phyloP scores from a whole-genome alignment of 164 flowering plant genomes.

The Sedum album region DNA sequence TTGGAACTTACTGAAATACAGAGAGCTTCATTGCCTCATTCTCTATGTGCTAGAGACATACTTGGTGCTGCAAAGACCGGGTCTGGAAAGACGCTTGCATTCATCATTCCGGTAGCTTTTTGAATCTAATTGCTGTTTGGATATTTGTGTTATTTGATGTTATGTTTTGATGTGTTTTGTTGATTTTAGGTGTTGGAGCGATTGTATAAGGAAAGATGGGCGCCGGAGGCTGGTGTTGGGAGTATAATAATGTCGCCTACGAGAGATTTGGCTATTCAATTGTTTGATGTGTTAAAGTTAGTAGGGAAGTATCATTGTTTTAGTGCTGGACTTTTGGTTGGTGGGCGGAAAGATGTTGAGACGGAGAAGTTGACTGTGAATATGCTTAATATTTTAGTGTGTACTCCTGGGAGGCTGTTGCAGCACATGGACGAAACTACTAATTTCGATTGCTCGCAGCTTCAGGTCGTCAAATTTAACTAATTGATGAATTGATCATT shows the following conservation, averaged over 20 bases:
- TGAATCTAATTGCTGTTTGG: background rate
- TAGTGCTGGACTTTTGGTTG: conserved; percentile 93
- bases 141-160: too few species aligned
- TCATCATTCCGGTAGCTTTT: conserved; percentile 69
- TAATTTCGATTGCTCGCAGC: conserved; percentile 88
- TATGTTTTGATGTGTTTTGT: background rate
- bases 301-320: conserved; percentile 77
- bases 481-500: background rate
- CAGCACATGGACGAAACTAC: conserved; percentile 98
- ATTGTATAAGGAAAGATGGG: conserved; percentile 74
- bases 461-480: conserved; percentile 50
- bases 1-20: conserved; percentile 71
- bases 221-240: conserved; percentile 85
- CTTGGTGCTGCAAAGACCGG: conserved; percentile 98
- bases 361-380: conserved; percentile 67
- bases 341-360: conserved; percentile 84
- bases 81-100: conserved; percentile 90
- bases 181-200: conserved; percentile 66
- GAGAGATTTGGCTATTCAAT: conserved; percentile 78
- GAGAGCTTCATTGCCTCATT: conserved; percentile 79
- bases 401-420: conserved; percentile 96
- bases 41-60: conserved; percentile 78
- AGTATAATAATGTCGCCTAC: conserved; percentile 92
- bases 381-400: conserved; percentile 70
- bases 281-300: conserved; percentile 60